These are phyloP conservation scores for Hypholoma fasciculare DNA, from an alignment of 768 basidiomycete genomes.

Conservation along the genomic window DNA sequence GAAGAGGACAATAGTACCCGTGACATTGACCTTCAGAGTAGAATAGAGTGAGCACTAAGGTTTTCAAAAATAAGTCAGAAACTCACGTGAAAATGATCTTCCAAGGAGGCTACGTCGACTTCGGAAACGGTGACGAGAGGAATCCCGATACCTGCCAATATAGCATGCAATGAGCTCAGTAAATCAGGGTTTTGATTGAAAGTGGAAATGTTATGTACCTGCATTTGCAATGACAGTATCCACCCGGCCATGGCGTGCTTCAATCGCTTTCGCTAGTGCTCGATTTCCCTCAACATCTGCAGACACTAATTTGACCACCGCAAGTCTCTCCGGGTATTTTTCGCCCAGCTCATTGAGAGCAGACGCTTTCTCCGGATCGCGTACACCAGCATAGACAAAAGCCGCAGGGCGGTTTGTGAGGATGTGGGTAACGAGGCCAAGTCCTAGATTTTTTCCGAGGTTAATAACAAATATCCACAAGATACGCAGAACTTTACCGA, in stretches of 20 bases:
- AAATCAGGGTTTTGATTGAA: too few relatives aligned
- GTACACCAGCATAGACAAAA: constrained; percentile 6
- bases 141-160: not conserved
- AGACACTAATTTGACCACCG: not conserved
- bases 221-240: constrained; percentile 2
- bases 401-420: not conserved
- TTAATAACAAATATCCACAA: too few relatives aligned
- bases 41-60: too few relatives aligned
- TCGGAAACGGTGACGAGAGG: not conserved
- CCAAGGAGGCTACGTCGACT: not conserved
- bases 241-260: not conserved
- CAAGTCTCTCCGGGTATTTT: not conserved
- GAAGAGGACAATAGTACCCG: not conserved
- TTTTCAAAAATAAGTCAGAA: not conserved
- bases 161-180: not conserved
- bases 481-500: too few relatives aligned
- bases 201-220: not conserved
- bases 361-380: not conserved
- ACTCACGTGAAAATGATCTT: not conserved
- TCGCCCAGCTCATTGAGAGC: not conserved
- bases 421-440: not conserved
- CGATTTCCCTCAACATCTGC: not conserved
- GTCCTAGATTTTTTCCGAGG: not conserved
- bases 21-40: not conserved
- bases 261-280: not conserved